A percentile compares a stretch with the other conserved stretches of the same genome.
Conservation (phyloP, 2,329 filamentous ascomycete genomes). For the Phialemonium atrogriseum region DNA sequence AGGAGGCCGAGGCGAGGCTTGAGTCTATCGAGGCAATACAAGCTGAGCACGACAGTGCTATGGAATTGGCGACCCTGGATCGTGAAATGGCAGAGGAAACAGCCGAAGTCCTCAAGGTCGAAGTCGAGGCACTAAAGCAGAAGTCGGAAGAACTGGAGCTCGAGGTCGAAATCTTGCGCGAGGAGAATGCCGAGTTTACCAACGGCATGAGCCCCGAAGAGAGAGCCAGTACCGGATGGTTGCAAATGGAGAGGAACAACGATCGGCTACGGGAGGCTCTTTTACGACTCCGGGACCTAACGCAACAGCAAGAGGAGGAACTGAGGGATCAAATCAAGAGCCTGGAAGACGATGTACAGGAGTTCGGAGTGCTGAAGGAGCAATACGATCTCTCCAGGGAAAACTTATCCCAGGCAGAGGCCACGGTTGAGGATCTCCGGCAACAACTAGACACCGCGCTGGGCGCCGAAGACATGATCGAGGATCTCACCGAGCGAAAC, state of each 20-base stretch:
- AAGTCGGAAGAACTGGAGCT: conserved; percentile 78
- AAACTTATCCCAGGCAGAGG: conserved; percentile 64
- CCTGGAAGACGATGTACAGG: conserved; percentile 65
- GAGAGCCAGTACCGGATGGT: conserved; percentile 75
- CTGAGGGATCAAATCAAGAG: conserved; percentile 66
- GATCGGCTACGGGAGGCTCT: conserved; percentile 81
- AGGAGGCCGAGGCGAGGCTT: conserved; percentile 63
- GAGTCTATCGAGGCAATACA: conserved; percentile 65
- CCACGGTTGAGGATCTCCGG: conserved; percentile 73
- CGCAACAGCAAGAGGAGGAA: conserved; percentile 75
- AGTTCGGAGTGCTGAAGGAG: conserved; percentile 57
- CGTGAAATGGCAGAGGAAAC: conserved; percentile 95
- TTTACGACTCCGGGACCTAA: conserved; percentile 75
- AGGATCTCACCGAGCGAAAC: conserved; percentile 82
- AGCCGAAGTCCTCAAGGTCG: conserved; percentile 70
- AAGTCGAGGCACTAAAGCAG: conserved; percentile 67
- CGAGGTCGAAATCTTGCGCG: conserved; percentile 76
- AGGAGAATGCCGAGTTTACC: conserved; percentile 78
- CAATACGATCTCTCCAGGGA: conserved; percentile 64
- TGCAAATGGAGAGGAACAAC: conserved; percentile 86
- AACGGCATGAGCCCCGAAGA: conserved; percentile 86
- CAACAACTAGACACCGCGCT: conserved; percentile 86
- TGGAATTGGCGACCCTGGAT: conserved; percentile 84
- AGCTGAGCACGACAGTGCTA: conserved; percentile 73
- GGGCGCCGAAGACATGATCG: conserved; percentile 87